Base-by-base conservation (phyloP, 345 rosid species). In the Citrus reticulata region DNA sequence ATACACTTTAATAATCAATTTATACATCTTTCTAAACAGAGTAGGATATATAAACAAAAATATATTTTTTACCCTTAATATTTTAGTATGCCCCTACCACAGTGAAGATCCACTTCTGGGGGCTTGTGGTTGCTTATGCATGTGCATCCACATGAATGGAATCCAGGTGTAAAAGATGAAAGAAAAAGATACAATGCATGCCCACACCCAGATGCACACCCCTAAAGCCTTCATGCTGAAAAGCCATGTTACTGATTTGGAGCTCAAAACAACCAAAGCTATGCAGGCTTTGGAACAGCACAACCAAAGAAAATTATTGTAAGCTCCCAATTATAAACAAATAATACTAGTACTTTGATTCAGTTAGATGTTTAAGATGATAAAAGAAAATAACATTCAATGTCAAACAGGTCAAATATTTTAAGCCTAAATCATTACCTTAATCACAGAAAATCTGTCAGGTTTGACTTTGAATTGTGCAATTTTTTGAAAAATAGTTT, bases 381-480 rank as follows among this genome's bases (percentile, higher is more conserved):
- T n/a, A 39, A 42, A 24, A 73, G 8, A 68, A 72, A 58, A 27
- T 64, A 71, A 17, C 2, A 0, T 30, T 34, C 24, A 65, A 66
- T 5, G 57, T 54, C 37, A 32, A 13, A 37, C 22, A 57, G 54
- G 65, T 55, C 9, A 57, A n/a, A 68, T 58, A 55, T 24, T 68
- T 58, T 76, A 51, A 51, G 70, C 25, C 42, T 4, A 29, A 49
- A 51, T 22, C 73, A 61, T 83, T 84, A 95, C 99, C 98, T 93
- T 93, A 83, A 92, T 90, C 79, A 95, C 95, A 72, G 89, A 74
- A 85, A 95, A 95, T 80, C 98, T 89, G 83, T 92, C 93, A 61
- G 91, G 89, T 77, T 84, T 89, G 73, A 95, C 98, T 86, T 91
- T 78, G 82, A 95, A 95, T 35, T 87, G 85, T 73, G 93, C 92